Percentiles rank a stretch among this genome's conserved stretches.
These are phyloP conservation scores for Linum trigynum DNA, from an alignment of 345 rosid genomes.

Conservation along the genomic window DNA sequence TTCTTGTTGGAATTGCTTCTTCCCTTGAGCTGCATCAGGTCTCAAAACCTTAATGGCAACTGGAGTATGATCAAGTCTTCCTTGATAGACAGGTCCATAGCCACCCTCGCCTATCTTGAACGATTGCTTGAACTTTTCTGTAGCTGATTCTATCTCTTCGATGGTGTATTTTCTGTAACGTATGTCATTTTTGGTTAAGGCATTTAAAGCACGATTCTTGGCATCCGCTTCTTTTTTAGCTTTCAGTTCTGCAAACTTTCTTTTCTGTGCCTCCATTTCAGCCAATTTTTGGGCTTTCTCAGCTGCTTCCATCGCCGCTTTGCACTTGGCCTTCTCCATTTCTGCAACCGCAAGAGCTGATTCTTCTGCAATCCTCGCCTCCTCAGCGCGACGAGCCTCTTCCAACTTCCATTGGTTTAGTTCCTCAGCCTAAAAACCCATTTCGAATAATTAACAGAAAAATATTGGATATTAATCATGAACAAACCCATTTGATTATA, in stretches of 20 bases:
- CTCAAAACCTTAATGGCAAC: slow-evolving; percentile 85
- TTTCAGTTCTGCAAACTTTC: slow-evolving; percentile 60
- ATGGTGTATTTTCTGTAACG: slow-evolving; percentile 69
- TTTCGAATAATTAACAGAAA: neutral
- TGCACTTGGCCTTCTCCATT: slow-evolving; percentile 81
- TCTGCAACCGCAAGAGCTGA: slow-evolving; percentile 69
- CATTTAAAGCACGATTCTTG: slow-evolving; percentile 58
- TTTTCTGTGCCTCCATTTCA: slow-evolving; percentile 52
- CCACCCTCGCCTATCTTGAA: slow-evolving; percentile 89
- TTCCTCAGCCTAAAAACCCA: slow-evolving; percentile 49
- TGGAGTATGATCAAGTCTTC: slow-evolving; percentile 76
- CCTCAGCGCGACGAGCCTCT: slow-evolving; percentile 59
- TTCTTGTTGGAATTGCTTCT: slow-evolving; percentile 84
- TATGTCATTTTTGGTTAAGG: slow-evolving; percentile 48
- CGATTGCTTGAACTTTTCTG: slow-evolving; percentile 34
- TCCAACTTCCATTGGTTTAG: slow-evolving; percentile 59
- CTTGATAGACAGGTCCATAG: slow-evolving; percentile 86
- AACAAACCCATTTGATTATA: neutral
- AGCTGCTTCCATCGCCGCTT: slow-evolving; percentile 77
- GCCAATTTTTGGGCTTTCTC: slow-evolving; percentile 67
- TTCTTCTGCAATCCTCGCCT: slow-evolving; percentile 65
- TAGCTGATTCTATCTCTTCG: slow-evolving; percentile 73
- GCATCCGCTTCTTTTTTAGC: slow-evolving; percentile 59
- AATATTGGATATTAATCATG: neutral
- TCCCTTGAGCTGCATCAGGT: slow-evolving; percentile 88